These are phyloP conservation scores for Zygosaccharomyces pseudobailii DNA, from an alignment of 1,139 yeast genomes.

Conservation along the genomic window DNA sequence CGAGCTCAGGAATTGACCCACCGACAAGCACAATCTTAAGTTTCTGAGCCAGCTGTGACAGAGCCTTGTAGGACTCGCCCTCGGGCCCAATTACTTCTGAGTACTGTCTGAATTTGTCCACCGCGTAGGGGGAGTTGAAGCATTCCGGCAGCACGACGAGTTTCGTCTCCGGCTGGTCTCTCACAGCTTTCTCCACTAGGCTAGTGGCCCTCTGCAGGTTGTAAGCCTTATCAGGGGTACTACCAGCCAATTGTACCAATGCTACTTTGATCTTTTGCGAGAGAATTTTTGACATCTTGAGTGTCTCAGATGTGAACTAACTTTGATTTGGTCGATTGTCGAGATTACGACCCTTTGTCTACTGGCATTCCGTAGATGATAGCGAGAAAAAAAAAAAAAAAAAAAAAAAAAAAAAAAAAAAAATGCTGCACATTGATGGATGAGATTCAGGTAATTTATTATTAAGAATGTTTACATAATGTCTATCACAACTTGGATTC, in stretches of 20 bases:
- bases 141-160: slow-evolving; percentile 60
- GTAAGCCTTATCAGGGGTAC: slow-evolving; percentile 48
- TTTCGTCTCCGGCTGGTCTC: slow-evolving; percentile 50
- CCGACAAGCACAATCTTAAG: slow-evolving; percentile 67
- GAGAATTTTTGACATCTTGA: slow-evolving; percentile 30
- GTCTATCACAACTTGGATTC: not conserved
- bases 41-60: slow-evolving; percentile 60
- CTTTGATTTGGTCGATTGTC: not conserved
- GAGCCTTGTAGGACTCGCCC: slow-evolving; percentile 49
- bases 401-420: not conserved
- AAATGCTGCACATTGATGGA: not conserved
- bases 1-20: slow-evolving; percentile 85
- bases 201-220: slow-evolving; percentile 51
- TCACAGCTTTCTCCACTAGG: slow-evolving; percentile 48
- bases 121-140: slow-evolving; percentile 93
- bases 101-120: slow-evolving; percentile 75
- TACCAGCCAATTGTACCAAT: slow-evolving; percentile 39
- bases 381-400: not conserved
- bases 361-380: not conserved
- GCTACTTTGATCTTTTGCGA: slow-evolving; percentile 47
- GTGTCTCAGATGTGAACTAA: not conserved
- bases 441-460: too few relatives aligned
- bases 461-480: not conserved
- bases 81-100: slow-evolving; percentile 65
- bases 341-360: not conserved